Evolutionary conservation across 176 grass and related monocot genomes (phyloP).

Genomic region (Guadua angustifolia): DNA sequence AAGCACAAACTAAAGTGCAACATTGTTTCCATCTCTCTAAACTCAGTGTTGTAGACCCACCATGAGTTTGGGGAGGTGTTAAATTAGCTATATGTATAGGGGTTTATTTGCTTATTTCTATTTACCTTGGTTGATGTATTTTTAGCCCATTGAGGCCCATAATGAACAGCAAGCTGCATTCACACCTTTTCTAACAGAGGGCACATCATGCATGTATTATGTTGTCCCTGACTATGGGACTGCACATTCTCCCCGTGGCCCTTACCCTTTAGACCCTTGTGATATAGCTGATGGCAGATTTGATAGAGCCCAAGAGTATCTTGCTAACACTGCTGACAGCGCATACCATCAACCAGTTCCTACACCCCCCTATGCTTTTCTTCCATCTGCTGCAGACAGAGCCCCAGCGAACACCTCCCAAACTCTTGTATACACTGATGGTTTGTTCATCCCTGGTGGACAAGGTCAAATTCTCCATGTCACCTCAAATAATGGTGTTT

Average conservation of each 20-base stretch:
- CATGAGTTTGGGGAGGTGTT: too few species aligned
- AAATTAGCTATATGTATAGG: too few species aligned
- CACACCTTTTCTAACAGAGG: too few species aligned
- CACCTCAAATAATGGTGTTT: conserved; percentile 34
- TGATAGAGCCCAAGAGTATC: conserved; percentile 38
- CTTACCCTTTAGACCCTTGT: conserved; percentile 46
- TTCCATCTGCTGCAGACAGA: conserved; percentile 47
- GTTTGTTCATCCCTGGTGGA: conserved; percentile 19
- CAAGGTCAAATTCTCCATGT: conserved; percentile 15
- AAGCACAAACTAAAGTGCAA: too few species aligned
- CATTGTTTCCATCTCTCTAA: too few species aligned
- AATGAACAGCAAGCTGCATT: too few species aligned
- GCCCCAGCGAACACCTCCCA: conserved; percentile 26
- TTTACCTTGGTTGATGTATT: too few species aligned
- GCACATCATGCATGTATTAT: conserved; percentile 61
- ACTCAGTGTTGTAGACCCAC: too few species aligned
- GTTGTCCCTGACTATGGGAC: conserved; percentile 55
- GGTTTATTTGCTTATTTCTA: too few species aligned
- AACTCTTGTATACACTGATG: conserved; percentile 28
- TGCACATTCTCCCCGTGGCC: conserved; percentile 47
- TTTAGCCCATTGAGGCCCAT: too few species aligned
- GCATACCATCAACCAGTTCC: conserved; percentile 51
- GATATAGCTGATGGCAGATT: conserved; percentile 44
- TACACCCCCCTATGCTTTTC: conserved; percentile 36
- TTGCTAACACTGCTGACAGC: conserved; percentile 35